A percentile compares a stretch with the other conserved stretches of the same genome.
phyloP scores from a whole-genome alignment of 139 green algal species.

The Yamagishiella unicocca region DNA sequence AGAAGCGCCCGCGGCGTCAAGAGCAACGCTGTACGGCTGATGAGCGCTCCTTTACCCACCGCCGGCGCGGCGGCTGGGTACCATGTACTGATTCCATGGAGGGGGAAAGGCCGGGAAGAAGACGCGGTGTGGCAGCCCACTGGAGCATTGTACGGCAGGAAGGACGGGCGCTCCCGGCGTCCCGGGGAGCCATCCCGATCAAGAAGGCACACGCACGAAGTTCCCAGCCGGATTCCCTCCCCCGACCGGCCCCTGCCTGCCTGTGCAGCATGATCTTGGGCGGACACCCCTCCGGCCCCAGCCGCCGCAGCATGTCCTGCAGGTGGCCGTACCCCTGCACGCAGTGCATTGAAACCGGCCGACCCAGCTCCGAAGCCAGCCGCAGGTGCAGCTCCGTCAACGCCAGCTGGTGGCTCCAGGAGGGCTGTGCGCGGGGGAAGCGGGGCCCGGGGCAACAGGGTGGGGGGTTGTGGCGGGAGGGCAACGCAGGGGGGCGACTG shows the following conservation, averaged over 20 bases:
- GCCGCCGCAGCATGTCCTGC: constrained; percentile 41
- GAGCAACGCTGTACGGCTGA: too few relatives aligned
- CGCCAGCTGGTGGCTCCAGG: constrained; percentile 54
- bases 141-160: too few relatives aligned
- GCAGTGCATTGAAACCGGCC: constrained; percentile 79
- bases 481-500: too few relatives aligned
- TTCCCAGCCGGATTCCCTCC: not conserved
- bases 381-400: constrained; percentile 65
- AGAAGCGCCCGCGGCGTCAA: too few relatives aligned
- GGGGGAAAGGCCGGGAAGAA: too few relatives aligned
- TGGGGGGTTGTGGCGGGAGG: too few relatives aligned
- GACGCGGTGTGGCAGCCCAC: too few relatives aligned
- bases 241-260: constrained; percentile 27
- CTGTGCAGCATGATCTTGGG: constrained; percentile 64
- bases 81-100: too few relatives aligned
- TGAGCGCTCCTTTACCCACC: too few relatives aligned
- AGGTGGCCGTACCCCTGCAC: constrained; percentile 60
- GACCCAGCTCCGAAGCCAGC: constrained; percentile 65
- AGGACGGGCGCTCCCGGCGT: not conserved
- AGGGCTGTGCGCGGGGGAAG: constrained; percentile 23
- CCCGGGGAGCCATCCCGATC: not conserved
- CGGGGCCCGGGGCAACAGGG: not conserved
- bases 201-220: not conserved
- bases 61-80: too few relatives aligned
- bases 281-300: constrained; percentile 39